These are phyloP conservation scores for Murraya paniculata DNA, from an alignment of 345 rosid species.

Conservation along the genomic window DNA sequence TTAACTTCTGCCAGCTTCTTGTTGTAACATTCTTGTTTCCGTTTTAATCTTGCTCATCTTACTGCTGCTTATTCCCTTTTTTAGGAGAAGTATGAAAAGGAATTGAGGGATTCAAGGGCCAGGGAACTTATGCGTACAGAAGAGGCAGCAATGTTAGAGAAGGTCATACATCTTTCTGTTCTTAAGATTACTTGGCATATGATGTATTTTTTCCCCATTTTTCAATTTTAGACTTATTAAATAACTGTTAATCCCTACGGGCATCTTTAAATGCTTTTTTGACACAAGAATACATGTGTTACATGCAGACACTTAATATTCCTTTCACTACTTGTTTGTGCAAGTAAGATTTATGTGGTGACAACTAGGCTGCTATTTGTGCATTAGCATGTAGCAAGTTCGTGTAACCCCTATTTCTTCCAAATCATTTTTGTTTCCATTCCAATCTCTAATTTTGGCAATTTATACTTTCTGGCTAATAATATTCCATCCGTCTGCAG, in stretches of 20 bases:
- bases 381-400: not conserved
- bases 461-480: not conserved
- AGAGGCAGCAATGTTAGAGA: conserved; percentile 93
- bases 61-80: conserved; percentile 13
- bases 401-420: not conserved
- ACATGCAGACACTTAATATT: not conserved
- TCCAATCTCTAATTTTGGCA: not conserved
- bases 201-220: not conserved
- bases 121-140: conserved; percentile 93
- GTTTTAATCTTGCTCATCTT: not conserved
- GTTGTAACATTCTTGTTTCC: not conserved
- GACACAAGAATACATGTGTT: not conserved
- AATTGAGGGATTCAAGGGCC: conserved; percentile 81
- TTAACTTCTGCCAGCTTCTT: not conserved
- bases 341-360: not conserved
- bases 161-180: conserved; percentile 46
- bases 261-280: not conserved
- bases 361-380: not conserved
- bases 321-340: not conserved
- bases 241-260: not conserved
- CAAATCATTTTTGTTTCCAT: not conserved
- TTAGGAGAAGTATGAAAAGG: conserved; percentile 88
- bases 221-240: not conserved
- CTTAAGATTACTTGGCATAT: not conserved
- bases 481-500: not conserved